A percentile compares a stretch with the other conserved stretches of the same genome.
Conservation (phyloP, 2,329 filamentous ascomycete species). For the Fusarium albosuccineum region DNA sequence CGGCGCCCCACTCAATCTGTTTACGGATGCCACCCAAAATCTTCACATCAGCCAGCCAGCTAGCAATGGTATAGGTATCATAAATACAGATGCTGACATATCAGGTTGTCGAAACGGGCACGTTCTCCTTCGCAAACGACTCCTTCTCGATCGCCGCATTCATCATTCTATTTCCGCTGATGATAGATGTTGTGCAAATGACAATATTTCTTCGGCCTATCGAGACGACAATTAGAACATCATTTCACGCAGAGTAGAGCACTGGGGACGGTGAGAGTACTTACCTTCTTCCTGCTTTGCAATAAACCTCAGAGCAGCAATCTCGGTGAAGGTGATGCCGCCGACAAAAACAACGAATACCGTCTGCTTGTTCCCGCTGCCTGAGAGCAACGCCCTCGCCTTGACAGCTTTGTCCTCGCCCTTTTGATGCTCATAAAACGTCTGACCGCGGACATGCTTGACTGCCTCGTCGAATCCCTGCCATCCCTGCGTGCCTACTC, state of each 20-base stretch:
- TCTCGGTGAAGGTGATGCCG: constrained; percentile 96
- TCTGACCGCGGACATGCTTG: constrained; percentile 87
- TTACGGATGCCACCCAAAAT: constrained; percentile 15
- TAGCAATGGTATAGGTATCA: constrained; percentile 34
- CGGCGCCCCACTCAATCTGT: neutral
- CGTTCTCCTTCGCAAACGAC: constrained; percentile 65
- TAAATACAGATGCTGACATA: constrained; percentile 31
- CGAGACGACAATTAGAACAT: constrained; percentile 26
- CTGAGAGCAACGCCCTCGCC: constrained; percentile 84
- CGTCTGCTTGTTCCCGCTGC: constrained; percentile 83
- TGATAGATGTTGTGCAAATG: constrained; percentile 91
- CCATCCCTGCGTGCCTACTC: constrained; percentile 82
- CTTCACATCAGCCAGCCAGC: constrained; percentile 20
- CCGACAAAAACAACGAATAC: constrained; percentile 97
- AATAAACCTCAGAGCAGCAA: constrained; percentile 92
- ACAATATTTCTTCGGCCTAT: constrained; percentile 83
- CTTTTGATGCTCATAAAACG: constrained; percentile 92
- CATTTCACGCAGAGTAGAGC: neutral
- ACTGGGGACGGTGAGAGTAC: constrained; percentile 36
- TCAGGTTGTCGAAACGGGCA: constrained; percentile 37
- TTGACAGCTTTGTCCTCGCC: constrained; percentile 94
- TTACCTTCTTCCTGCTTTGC: constrained; percentile 82
- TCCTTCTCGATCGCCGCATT: constrained; percentile 82
- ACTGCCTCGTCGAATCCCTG: constrained; percentile 93
- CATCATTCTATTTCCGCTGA: constrained; percentile 92